Evolutionary conservation across 108 stramenopile species (phyloP).

Genomic region (Pseudonitzschia multiseries): DNA sequence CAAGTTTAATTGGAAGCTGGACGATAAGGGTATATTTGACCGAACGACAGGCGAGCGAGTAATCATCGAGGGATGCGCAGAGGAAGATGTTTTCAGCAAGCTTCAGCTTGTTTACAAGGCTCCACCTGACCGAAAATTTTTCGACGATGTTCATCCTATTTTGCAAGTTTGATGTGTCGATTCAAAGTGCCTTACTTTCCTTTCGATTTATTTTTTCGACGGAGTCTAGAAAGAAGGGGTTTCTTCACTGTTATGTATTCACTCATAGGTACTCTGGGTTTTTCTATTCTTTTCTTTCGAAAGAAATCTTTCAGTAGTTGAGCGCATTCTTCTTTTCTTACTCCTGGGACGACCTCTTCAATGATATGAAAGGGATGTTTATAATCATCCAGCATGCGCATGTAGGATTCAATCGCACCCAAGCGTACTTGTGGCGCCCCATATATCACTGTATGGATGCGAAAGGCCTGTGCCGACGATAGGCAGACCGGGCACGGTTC

Average conservation of each 20-base stretch:
- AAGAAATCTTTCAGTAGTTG: constrained; percentile 73
- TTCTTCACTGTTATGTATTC: constrained; percentile 15
- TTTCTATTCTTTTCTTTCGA: constrained; percentile 48
- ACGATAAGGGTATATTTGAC: constrained; percentile 52
- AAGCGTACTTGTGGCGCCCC: constrained; percentile 79
- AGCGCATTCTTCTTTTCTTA: constrained; percentile 58
- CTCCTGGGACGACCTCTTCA: constrained; percentile 59
- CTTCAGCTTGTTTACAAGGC: constrained; percentile 50
- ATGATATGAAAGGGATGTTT: constrained; percentile 82
- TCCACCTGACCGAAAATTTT: constrained; percentile 49
- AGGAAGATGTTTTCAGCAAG: constrained; percentile 51
- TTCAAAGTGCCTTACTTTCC: not conserved
- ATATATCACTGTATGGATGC: constrained; percentile 73
- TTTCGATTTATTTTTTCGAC: not conserved
- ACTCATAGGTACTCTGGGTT: constrained; percentile 22
- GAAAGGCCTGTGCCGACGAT: constrained; percentile 83
- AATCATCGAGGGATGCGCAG: constrained; percentile 29
- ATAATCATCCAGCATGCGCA: constrained; percentile 58
- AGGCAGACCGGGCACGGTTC: constrained; percentile 92
- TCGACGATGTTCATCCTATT: constrained; percentile 37
- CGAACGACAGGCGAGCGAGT: constrained; percentile 11
- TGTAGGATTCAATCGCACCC: constrained; percentile 74
- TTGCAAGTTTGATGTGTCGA: not conserved
- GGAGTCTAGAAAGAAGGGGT: constrained; percentile 7
- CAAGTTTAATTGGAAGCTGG: constrained; percentile 31